Base-by-base conservation (phyloP, 352 stramenopile genomes). In the Phytophthora foliorum region DNA sequence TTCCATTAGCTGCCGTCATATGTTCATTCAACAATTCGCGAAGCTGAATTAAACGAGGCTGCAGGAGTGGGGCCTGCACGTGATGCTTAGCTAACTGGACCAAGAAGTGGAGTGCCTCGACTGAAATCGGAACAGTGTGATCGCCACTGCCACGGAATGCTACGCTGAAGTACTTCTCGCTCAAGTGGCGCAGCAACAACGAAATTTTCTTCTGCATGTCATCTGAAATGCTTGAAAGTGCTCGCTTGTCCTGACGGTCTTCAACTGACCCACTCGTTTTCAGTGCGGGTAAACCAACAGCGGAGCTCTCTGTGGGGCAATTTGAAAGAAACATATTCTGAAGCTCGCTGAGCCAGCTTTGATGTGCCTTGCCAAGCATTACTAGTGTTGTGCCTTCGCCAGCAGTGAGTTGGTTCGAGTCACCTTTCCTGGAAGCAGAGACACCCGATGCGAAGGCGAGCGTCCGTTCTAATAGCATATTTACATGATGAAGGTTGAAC, bases 121-220 rank as follows among this genome's bases (percentile, higher is more conserved):
- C 58, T 19, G 73, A 70, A 0, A 80, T 49, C 0, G 72, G 44
- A 6, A 74, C 39, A 11, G 41, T 44, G 0, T 38, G 38, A 4
- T 86, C 81, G 4, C 72, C 48, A 34, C 22, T 62, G 6, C 44
- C 66, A 1, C 72, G 69, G 2, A 86, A 58, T 16, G 81, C 70
- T 3, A 87, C 83, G 27, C 83, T 92, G 42, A 92, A 92, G 54
- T 92, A 86, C 46, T 92, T 92, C 34, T 92, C 83, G 10, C 81
- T 86, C 3, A 82, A 49, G 22, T 74, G 59, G 6, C 66, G 78
- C 17, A 87, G 21, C 42, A 73, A 31, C 6, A 11, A 41, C 62
- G 65, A 78, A 4, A 83, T 21, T 46, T 81, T 82, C 27, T 74
- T 77, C 19, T 75, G 74, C 0, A 57, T 51, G 8, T 68, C 34